Percentiles rank a stretch among this genome's conserved stretches.
These are phyloP conservation scores for Ophiostoma perfectum DNA, from an alignment of 2,329 filamentous ascomycete species.

Conservation along the genomic window DNA sequence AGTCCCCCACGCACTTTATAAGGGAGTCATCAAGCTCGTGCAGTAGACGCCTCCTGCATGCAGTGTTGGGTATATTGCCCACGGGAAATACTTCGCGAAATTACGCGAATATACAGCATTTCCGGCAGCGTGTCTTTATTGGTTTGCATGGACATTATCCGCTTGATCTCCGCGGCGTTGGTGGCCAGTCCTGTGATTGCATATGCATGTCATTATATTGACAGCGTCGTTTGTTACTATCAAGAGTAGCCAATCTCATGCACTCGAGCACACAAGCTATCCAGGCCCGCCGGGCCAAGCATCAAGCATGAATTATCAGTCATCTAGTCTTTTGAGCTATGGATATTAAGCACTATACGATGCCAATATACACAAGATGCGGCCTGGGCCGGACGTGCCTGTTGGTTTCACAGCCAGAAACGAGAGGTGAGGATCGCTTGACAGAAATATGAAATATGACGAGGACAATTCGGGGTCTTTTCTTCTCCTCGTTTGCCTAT, in stretches of 20 bases:
- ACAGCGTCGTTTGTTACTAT: too few species aligned
- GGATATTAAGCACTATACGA: neutral
- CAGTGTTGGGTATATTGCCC: neutral
- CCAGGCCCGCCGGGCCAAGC: too few species aligned
- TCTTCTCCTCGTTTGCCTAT: neutral
- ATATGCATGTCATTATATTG: too few species aligned
- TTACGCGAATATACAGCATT: neutral
- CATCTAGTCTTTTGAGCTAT: too few species aligned
- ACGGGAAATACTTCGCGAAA: neutral
- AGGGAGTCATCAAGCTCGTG: neutral
- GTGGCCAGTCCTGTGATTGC: too few species aligned
- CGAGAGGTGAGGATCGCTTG: neutral
- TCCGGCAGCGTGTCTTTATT: neutral
- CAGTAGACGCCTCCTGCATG: neutral
- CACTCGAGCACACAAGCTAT: too few species aligned
- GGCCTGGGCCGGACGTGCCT: slow-evolving; percentile 2
- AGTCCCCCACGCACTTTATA: neutral
- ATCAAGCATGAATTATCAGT: too few species aligned
- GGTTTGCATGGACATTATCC: too few species aligned
- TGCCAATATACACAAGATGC: neutral
- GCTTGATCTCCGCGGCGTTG: too few species aligned
- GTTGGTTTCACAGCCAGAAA: neutral
- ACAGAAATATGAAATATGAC: slow-evolving; percentile 6
- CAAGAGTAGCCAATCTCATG: too few species aligned
- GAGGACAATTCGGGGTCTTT: neutral